Evolutionary conservation across 192 early-diverging fungal genomes (phyloP).

Genomic region (Coemansia sp.): DNA sequence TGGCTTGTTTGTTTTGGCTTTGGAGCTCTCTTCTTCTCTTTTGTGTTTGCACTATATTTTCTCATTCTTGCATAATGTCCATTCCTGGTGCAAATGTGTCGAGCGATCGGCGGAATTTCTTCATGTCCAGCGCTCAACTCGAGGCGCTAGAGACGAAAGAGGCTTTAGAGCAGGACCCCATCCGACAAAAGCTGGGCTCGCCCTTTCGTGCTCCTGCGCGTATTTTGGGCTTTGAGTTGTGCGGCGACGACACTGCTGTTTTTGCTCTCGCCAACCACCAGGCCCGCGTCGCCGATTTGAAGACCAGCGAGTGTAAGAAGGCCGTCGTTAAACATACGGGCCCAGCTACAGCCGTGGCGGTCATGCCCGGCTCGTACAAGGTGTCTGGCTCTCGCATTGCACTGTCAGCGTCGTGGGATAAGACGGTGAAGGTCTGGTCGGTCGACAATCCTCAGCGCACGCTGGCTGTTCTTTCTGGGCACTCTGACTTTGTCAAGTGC

Average conservation of each 20-base stretch:
- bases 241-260: conserved; percentile 22
- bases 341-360: conserved; percentile 66
- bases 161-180: conserved; percentile 37
- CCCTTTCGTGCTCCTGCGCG: conserved; percentile 39
- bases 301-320: conserved; percentile 5
- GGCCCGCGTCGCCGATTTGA: conserved; percentile 34
- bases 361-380: conserved; percentile 42
- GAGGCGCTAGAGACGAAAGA: conserved; percentile 48
- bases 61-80: conserved; percentile 14
- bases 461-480: conserved; percentile 67
- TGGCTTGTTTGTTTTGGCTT: neutral
- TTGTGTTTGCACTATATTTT: neutral
- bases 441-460: conserved; percentile 63
- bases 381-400: conserved; percentile 67
- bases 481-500: conserved; percentile 91
- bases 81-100: conserved; percentile 38
- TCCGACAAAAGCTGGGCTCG: conserved; percentile 40
- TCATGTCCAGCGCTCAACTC: conserved; percentile 54
- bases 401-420: conserved; percentile 88
- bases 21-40: neutral
- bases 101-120: conserved; percentile 43
- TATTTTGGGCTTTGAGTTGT: conserved; percentile 36
- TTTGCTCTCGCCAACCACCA: conserved; percentile 44
- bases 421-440: conserved; percentile 81
- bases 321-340: conserved; percentile 55